Evolutionary conservation across 768 basidiomycete genomes (phyloP), one percentile per base, ranked within the genome.

Genomic region (Cystobasidium tubakii): DNA sequence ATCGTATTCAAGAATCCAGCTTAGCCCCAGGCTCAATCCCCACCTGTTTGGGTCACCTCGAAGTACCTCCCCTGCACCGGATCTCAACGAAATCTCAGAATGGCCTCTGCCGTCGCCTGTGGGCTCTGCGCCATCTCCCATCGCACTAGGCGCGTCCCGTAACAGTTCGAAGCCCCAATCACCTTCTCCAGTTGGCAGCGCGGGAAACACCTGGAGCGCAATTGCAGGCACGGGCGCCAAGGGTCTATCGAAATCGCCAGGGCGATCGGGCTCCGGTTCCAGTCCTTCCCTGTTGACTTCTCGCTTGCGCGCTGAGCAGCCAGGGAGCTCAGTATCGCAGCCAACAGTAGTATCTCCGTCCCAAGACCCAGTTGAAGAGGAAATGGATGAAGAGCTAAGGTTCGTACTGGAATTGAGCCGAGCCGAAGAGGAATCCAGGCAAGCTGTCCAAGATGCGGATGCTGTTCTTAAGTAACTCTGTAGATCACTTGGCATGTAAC

Each of bases 51-150:
- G n/a, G 27, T 67, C 66, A 7, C 44, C 66, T 25, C n/a, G 31
- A 2, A 27, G 66, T 36, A 13, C 44, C 27, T 67, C 66, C 19
- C 66, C 62, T 1, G 23, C 44, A 33, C 63, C 73, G 15, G 62
- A 73, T 50, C 19, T 53, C 27, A 60, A 75, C 15, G 60, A 63
- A 21, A n/a, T 60, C 1, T n/a, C 57, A 1, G 34, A 29, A 1
- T 75, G 74, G 74, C 74, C 74, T n/a, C 23, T 75, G 3, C 74
- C 74, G 2, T 72, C 71, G 10, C 74, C 74, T 21, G 31, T 42
- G 6, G 33, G 33, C 50, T 29, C 21, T 1, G 31, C 46, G 9
- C 12, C 50, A 1, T 19, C 25, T n/a, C 44, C 31, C 1, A 25
- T n/a, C 10, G 44, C 23, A 27, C 43, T 23, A 17, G 42, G 25